A percentile compares a stretch with the other conserved stretches of the same genome.
Conservation (phyloP, 2,329 filamentous ascomycete genomes). For the Epichloe uncinata region DNA sequence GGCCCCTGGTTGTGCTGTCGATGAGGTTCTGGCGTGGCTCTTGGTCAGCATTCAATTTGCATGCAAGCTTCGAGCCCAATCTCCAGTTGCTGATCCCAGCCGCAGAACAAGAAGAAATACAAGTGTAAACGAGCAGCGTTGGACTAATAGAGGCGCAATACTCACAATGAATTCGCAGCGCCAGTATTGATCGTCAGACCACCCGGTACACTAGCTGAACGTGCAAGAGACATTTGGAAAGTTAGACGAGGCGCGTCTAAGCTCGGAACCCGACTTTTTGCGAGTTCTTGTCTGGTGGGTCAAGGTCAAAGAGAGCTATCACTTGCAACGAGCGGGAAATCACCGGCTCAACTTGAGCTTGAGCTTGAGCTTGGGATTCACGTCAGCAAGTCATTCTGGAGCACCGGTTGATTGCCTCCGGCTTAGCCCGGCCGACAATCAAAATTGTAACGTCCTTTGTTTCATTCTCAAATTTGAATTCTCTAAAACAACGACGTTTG, state of each 20-base stretch:
- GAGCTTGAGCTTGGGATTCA: not conserved
- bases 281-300: not conserved
- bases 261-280: slow-evolving; percentile 3
- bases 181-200: slow-evolving; percentile 52
- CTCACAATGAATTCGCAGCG: slow-evolving; percentile 38
- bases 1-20: slow-evolving; percentile 20
- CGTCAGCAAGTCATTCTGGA: not conserved
- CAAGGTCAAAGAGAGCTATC: not conserved
- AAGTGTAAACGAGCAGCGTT: not conserved
- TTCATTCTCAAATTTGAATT: no score
- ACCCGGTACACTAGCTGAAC: slow-evolving; percentile 46
- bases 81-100: not conserved
- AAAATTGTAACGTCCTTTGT: no score
- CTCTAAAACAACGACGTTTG: no score
- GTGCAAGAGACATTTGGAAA: slow-evolving; percentile 33
- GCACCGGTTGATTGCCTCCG: not conserved
- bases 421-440: no score
- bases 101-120: not conserved
- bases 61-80: not conserved
- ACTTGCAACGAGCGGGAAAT: slow-evolving; percentile 15
- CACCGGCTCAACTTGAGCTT: slow-evolving; percentile 12
- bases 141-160: not conserved
- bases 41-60: not conserved
- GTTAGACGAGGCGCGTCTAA: slow-evolving; percentile 4
- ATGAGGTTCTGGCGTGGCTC: slow-evolving; percentile 10